Base-by-base conservation (phyloP, 2,329 filamentous ascomycete species). In the Didymella pinodella region DNA sequence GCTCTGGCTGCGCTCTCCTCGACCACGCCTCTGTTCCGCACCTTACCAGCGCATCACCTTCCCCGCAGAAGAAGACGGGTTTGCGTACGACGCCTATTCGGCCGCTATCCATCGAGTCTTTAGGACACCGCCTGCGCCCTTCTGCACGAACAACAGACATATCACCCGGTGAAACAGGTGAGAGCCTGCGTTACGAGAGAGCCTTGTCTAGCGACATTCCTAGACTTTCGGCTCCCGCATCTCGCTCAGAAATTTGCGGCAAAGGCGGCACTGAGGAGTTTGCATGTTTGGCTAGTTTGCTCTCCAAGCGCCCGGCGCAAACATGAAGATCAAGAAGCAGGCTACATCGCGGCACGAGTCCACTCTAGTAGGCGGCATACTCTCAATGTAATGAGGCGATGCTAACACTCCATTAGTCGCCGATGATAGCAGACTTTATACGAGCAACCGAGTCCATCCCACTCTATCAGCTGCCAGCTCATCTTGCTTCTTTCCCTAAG, bases 381-480 rank as follows among this genome's bases (percentile, higher is more conserved):
- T 43, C 32, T 36, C 7, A 20, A 26, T 11, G 18, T 22, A 4
- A 34, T 10, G 26, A 20, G 36, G 26, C 45, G 41, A 44, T 48
- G 48, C 64, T 67, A 45, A 67, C 52, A 36, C 10, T n/a, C 16
- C 14, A 40, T 58, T 77, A 97, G 92, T 97, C 95, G 77, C 90
- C 92, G 67, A 96, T 91, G 84, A 85, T 98, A 65, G 86, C 89
- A 77, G 85, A 90, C 53, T 98, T 93, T 74, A 89, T 97, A 71
- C 83, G 88, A 70, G 83, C 84, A 66, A 88, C 90, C 48, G 88
- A 87, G 66, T 84, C 85, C 57, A 83, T 86, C 65, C 86, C 92
- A 47, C 81, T 97, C 70, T 88, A 90, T 70, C 86, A 91, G 75
- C 84, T 99, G 66, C 91, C 92, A 67, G 81, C 86, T 69, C 86